These are phyloP conservation scores for Cryptococcus sp. DNA, from an alignment of 1,284 basidiomycete species.

Conservation along the genomic window DNA sequence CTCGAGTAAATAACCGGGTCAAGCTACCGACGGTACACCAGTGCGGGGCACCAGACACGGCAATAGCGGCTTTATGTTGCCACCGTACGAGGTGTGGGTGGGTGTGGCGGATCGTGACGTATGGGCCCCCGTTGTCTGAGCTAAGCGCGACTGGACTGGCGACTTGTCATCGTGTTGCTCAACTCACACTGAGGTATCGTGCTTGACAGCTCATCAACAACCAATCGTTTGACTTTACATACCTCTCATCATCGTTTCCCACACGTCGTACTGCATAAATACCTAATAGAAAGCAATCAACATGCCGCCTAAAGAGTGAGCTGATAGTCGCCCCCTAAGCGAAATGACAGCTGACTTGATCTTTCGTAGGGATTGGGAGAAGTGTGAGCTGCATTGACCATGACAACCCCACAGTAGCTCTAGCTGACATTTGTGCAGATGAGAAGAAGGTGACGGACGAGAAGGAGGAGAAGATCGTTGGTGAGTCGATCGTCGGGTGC, in stretches of 20 bases:
- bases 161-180: constrained; percentile 33
- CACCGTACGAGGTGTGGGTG: not conserved
- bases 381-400: constrained; percentile 64
- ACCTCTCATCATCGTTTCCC: not conserved
- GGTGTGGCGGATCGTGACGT: constrained; percentile 8
- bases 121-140: constrained; percentile 5
- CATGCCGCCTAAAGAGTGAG: constrained; percentile 79
- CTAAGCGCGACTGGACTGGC: constrained; percentile 2
- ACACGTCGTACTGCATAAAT: not conserved
- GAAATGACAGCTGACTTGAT: constrained; percentile 18
- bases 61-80: constrained; percentile 6
- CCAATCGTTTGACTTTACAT: not conserved
- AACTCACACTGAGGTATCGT: not conserved
- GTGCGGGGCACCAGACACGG: constrained; percentile 10
- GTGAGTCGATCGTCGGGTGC: constrained; percentile 56
- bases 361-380: constrained; percentile 84
- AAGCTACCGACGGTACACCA: not conserved
- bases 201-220: not conserved
- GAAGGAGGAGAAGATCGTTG: constrained; percentile 88
- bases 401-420: not conserved
- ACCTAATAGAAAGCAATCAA: not conserved
- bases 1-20: not conserved
- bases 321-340: constrained; percentile 19
- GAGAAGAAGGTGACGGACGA: constrained; percentile 80
- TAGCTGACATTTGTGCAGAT: constrained; percentile 53